A percentile compares a stretch with the other conserved stretches of the same genome.
phyloP scores from a whole-genome alignment of 2,329 filamentous ascomycete species.

The Diaporthe capsici region DNA sequence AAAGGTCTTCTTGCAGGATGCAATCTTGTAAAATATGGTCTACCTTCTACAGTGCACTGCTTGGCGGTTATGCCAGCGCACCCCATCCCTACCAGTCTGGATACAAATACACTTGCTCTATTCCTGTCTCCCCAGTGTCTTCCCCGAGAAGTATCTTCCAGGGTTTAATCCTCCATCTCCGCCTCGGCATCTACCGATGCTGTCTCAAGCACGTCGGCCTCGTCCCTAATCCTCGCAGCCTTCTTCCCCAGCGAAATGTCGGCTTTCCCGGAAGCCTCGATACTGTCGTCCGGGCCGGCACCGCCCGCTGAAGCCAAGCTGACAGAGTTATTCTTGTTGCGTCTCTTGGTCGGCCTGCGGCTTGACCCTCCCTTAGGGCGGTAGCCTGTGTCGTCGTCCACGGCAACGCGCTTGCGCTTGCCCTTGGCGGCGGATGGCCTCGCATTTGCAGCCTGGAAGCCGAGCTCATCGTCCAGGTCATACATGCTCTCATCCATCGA shows the following conservation, averaged over 20 bases:
- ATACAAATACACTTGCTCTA: background rate
- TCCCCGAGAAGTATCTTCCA: background rate
- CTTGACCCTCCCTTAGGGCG: conserved; percentile 69
- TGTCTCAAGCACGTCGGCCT: conserved; percentile 12
- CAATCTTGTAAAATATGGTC: background rate
- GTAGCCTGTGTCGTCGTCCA: conserved; percentile 72
- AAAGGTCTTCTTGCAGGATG: too few species aligned
- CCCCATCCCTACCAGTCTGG: background rate
- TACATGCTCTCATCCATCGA: conserved; percentile 39
- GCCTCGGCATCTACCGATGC: conserved; percentile 22
- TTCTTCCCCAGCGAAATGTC: conserved; percentile 30
- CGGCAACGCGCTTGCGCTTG: conserved; percentile 64
- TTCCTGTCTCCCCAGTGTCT: background rate
- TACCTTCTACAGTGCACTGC: background rate
- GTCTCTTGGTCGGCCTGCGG: conserved; percentile 70
- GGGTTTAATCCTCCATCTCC: conserved; percentile 24
- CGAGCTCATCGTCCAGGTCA: conserved; percentile 42
- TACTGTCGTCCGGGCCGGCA: conserved; percentile 49
- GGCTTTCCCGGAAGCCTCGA: conserved; percentile 38
- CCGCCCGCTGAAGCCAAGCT: conserved; percentile 18
- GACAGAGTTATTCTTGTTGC: conserved; percentile 63
- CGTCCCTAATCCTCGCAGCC: conserved; percentile 18
- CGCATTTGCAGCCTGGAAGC: conserved; percentile 40
- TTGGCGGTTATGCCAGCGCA: background rate
- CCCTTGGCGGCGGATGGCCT: conserved; percentile 55